These are phyloP conservation scores for Penicillium decumbens DNA, from an alignment of 2,329 filamentous ascomycete species.

Conservation along the genomic window DNA sequence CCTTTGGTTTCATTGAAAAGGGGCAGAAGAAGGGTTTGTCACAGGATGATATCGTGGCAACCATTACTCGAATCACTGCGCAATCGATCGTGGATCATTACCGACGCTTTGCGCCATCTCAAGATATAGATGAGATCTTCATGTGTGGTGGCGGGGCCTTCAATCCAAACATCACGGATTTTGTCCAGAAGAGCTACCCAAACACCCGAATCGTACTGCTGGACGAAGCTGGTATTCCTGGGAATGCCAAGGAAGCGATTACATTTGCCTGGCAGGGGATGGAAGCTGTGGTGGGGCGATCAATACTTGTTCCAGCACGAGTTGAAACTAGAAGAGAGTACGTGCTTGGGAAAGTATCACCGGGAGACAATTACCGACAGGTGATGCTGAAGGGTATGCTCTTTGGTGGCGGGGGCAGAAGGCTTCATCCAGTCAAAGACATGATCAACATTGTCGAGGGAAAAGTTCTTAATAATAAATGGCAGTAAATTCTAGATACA, in stretches of 20 bases:
- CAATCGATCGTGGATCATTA: slow-evolving; percentile 50
- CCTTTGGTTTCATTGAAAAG: slow-evolving; percentile 48
- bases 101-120: slow-evolving; percentile 43
- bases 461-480: slow-evolving; percentile 47
- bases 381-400: slow-evolving; percentile 51
- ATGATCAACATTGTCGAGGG: slow-evolving; percentile 50
- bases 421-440: slow-evolving; percentile 47
- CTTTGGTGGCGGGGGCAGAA: slow-evolving; percentile 46
- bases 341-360: slow-evolving; percentile 53
- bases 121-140: slow-evolving; percentile 53
- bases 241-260: slow-evolving; percentile 56
- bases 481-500: slow-evolving; percentile 18
- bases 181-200: slow-evolving; percentile 50
- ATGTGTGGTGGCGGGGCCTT: slow-evolving; percentile 58
- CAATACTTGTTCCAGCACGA: slow-evolving; percentile 51
- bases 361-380: slow-evolving; percentile 52
- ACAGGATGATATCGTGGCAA: slow-evolving; percentile 53
- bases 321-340: slow-evolving; percentile 51
- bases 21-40: slow-evolving; percentile 44
- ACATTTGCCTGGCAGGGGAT: slow-evolving; percentile 59
- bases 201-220: slow-evolving; percentile 51
- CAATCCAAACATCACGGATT: slow-evolving; percentile 55
- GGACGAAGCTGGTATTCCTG: slow-evolving; percentile 55
- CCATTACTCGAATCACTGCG: slow-evolving; percentile 56
- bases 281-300: slow-evolving; percentile 54